Percentiles rank a stretch among this genome's conserved stretches.
Conservation (phyloP, 2,329 filamentous ascomycete genomes). For the Botrytis porri region DNA sequence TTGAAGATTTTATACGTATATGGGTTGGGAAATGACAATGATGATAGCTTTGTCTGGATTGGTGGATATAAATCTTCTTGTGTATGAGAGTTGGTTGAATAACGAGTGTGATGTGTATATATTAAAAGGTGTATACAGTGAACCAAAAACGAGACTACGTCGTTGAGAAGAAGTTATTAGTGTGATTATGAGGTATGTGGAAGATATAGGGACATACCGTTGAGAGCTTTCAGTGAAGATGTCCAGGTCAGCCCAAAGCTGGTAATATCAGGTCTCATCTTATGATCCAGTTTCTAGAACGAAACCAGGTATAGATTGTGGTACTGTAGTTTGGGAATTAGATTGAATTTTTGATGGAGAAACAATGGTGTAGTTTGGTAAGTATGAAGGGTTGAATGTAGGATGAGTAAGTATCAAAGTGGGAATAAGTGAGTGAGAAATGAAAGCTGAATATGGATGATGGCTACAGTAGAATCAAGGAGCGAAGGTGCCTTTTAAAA, state of each 20-base stretch:
- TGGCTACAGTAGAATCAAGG: rapidly evolving
- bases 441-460: background rate
- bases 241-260: background rate
- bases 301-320: rapidly evolving
- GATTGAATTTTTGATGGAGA: rapidly evolving
- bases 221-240: background rate
- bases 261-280: background rate
- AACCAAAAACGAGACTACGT: rapidly evolving
- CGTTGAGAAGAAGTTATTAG: rapidly evolving
- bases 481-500: background rate
- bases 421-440: background rate
- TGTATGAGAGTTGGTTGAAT: too few species aligned
- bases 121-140: background rate
- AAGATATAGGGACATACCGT: rapidly evolving
- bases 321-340: background rate
- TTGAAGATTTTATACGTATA: too few species aligned
- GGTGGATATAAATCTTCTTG: too few species aligned
- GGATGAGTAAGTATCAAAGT: background rate
- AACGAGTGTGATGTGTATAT: rapidly evolving
- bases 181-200: background rate
- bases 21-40: too few species aligned
- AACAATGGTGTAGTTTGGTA: rapidly evolving
- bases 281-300: background rate
- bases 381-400: rapidly evolving
- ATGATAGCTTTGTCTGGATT: rapidly evolving